Conservation (phyloP, 352 stramenopile genomes). For the Pythium biforme region DNA sequence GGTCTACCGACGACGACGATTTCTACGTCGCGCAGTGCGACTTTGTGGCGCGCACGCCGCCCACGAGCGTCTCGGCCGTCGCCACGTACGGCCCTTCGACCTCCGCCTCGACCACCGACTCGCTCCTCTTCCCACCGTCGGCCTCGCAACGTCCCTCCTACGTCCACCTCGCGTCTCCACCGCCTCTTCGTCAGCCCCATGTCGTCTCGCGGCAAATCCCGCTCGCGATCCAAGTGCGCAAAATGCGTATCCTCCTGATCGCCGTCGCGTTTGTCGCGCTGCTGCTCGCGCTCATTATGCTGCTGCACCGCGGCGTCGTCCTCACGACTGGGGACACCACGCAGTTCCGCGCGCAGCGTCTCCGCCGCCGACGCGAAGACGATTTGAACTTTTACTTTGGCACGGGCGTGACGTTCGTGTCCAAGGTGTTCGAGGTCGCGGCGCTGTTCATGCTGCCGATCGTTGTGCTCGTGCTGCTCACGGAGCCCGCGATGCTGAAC, state of each 20-base stretch:
- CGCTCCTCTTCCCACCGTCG: background rate
- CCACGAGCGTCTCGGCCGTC: constrained; percentile 15
- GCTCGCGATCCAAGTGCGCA: constrained; percentile 22
- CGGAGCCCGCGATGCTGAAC: constrained; percentile 38
- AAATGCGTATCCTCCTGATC: constrained; percentile 8
- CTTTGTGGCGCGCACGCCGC: constrained; percentile 19
- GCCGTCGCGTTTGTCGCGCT: background rate
- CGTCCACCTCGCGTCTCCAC: background rate
- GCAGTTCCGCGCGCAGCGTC: background rate
- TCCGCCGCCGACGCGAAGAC: constrained; percentile 4
- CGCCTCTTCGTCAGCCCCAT: background rate
- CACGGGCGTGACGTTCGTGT: constrained; percentile 31
- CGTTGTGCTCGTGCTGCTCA: constrained; percentile 38
- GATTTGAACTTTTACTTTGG: constrained; percentile 58
- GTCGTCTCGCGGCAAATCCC: constrained; percentile 14
- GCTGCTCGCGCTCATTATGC: constrained; percentile 4
- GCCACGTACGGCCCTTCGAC: constrained; percentile 3
- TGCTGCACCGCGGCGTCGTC: constrained; percentile 4
- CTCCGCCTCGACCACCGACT: no score
- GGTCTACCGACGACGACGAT: no score
- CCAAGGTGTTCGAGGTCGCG: constrained; percentile 44
- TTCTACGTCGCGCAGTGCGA: constrained; percentile 9
- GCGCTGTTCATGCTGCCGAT: constrained; percentile 42
- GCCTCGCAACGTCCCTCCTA: background rate
- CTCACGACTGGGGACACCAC: background rate